Conservation (phyloP, 345 rosid genomes). For the Hypericum androsaemum region DNA sequence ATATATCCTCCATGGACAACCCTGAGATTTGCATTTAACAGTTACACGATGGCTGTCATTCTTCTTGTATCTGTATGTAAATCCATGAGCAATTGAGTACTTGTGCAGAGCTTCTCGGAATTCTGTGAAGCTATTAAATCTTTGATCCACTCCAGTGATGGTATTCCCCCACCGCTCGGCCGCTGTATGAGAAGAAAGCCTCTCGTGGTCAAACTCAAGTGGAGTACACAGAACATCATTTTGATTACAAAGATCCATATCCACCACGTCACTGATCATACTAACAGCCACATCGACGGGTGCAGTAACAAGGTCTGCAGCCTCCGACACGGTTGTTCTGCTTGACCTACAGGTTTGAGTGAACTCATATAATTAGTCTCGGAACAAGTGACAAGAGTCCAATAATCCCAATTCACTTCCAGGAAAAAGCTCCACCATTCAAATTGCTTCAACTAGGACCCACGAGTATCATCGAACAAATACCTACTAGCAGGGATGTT, state of each 20-base stretch:
- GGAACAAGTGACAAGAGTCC: too few species aligned
- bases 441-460: slow-evolving; percentile 8
- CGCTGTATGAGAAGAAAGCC: slow-evolving; percentile 47
- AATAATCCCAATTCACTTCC: too few species aligned
- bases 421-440: too few species aligned
- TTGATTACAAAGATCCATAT: slow-evolving; percentile 27
- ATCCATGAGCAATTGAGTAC: slow-evolving; percentile 78
- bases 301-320: slow-evolving; percentile 34
- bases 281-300: slow-evolving; percentile 32
- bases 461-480: slow-evolving; percentile 8
- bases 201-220: slow-evolving; percentile 28
- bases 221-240: slow-evolving; percentile 35
- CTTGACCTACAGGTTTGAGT: slow-evolving; percentile 46
- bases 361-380: too few species aligned
- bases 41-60: slow-evolving; percentile 83
- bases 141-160: slow-evolving; percentile 84
- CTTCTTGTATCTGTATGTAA: slow-evolving; percentile 84
- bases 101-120: slow-evolving; percentile 88
- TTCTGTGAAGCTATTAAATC: slow-evolving; percentile 67
- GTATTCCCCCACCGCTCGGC: slow-evolving; percentile 80
- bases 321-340: slow-evolving; percentile 53
- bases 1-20: slow-evolving; percentile 92
- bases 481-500: slow-evolving; percentile 75
- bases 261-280: slow-evolving; percentile 15
- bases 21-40: slow-evolving; percentile 78